Conservation (phyloP, 306 rosid species). For the Glycine soja region DNA sequence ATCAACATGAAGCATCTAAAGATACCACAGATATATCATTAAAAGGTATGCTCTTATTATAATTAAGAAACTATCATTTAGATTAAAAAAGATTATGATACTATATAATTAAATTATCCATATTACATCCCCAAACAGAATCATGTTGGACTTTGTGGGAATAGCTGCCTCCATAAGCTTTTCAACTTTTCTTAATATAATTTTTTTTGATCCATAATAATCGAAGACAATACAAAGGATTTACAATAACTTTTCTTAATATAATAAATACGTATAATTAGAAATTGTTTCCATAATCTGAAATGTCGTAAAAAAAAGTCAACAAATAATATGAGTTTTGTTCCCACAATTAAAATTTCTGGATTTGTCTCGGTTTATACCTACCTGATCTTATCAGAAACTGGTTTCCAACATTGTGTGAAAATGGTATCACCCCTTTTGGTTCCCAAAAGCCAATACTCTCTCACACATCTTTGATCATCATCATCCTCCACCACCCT, state of each 20-base stretch:
- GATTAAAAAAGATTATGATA: not conserved
- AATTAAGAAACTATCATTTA: not conserved
- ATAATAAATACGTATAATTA: no score
- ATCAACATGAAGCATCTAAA: slow-evolving; percentile 31
- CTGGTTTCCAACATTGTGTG: slow-evolving; percentile 80
- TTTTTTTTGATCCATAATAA: no score
- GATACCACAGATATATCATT: slow-evolving; percentile 7
- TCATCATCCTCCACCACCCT: slow-evolving; percentile 67
- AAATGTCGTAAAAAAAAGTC: no score
- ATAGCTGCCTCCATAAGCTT: not conserved
- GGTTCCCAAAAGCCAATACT: slow-evolving; percentile 60
- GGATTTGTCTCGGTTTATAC: not conserved
- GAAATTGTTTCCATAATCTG: no score
- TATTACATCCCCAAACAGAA: not conserved
- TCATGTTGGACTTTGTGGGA: no score
- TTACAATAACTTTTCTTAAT: no score
- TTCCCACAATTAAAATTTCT: not conserved
- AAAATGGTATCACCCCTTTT: slow-evolving; percentile 75
- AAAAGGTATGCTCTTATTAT: not conserved
- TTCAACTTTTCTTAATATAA: not conserved
- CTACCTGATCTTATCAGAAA: slow-evolving; percentile 64
- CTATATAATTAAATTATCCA: not conserved
- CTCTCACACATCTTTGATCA: slow-evolving; percentile 54
- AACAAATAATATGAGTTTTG: not conserved
- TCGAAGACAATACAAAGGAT: no score